phyloP scores from a whole-genome alignment of 176 grass and related monocot genomes.

The Oryza punctata region DNA sequence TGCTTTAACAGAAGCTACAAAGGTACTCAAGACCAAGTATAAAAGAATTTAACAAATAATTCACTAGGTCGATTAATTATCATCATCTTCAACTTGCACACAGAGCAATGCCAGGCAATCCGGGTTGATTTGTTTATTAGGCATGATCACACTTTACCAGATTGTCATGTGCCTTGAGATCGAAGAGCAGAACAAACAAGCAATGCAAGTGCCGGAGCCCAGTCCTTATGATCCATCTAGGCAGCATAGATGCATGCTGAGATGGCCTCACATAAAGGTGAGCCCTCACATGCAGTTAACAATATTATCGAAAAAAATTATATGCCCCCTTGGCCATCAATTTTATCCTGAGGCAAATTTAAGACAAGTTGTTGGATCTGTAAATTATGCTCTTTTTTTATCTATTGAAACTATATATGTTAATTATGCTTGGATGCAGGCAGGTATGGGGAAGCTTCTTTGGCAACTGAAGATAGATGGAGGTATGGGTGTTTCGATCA shows the following conservation, averaged over 20 bases:
- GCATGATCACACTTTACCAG: background rate
- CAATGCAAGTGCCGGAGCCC: constrained; percentile 26
- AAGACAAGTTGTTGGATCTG: constrained; percentile 49
- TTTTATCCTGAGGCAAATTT: constrained; percentile 17
- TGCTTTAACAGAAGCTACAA: too few relatives aligned
- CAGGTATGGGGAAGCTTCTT: constrained; percentile 32
- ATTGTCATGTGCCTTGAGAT: constrained; percentile 37
- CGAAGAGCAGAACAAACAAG: constrained; percentile 22
- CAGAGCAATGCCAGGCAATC: constrained; percentile 13
- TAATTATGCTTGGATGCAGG: background rate
- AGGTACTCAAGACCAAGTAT: too few relatives aligned
- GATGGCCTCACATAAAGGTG: constrained; percentile 21
- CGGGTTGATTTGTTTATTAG: constrained; percentile 34
- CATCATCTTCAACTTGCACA: constrained; percentile 25
- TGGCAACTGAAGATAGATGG: constrained; percentile 5
- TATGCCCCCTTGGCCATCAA: background rate
- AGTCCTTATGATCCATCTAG: constrained; percentile 25
- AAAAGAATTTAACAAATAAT: background rate
- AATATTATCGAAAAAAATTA: background rate
- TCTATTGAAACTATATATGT: background rate
- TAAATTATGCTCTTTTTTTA: background rate
- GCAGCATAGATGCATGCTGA: background rate
- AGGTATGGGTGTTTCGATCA: constrained; percentile 40
- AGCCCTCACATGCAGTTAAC: constrained; percentile 18
- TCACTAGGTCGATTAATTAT: constrained; percentile 11